Evolutionary conservation across 192 early-diverging fungal genomes (phyloP).

Genomic region (Dissophora ornata): DNA sequence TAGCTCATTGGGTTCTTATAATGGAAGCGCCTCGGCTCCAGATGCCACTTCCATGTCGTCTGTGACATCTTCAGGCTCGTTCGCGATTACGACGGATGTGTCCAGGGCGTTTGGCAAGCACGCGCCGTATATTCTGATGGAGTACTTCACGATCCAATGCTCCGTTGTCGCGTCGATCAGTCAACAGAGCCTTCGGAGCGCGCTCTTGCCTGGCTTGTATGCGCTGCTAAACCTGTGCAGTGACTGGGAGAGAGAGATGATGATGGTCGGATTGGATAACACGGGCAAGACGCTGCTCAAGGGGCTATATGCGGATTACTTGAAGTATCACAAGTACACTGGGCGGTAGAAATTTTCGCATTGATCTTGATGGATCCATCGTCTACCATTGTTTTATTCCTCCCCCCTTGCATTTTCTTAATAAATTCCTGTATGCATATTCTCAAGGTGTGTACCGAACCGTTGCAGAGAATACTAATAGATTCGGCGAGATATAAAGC

Average conservation of each 20-base stretch:
- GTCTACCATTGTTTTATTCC: no score
- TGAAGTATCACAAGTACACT: conserved; percentile 66
- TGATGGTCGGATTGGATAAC: conserved; percentile 71
- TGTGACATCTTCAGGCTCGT: conserved; percentile 8
- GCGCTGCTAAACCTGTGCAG: conserved; percentile 73
- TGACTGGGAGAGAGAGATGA: conserved; percentile 71
- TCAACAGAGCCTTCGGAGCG: conserved; percentile 53
- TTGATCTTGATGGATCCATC: background rate
- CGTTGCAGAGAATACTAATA: no score
- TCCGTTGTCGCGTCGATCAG: conserved; percentile 58
- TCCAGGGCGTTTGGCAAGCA: conserved; percentile 62
- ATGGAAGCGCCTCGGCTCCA: background rate
- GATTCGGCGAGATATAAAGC: no score
- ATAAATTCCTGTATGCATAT: no score
- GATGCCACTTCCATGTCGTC: conserved; percentile 2
- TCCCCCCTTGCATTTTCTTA: no score
- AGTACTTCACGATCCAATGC: conserved; percentile 71
- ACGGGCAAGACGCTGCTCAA: conserved; percentile 65
- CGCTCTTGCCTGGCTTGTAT: conserved; percentile 66
- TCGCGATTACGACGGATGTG: conserved; percentile 24
- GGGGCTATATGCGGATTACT: conserved; percentile 60
- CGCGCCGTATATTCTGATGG: conserved; percentile 59
- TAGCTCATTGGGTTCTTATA: conserved; percentile 23
- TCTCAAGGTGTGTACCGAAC: no score
- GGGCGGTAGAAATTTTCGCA: conserved; percentile 55